A percentile compares a stretch with the other conserved stretches of the same genome.
Evolutionary conservation across 1,284 basidiomycete genomes (phyloP).

Genomic region (Tilletia caries): DNA sequence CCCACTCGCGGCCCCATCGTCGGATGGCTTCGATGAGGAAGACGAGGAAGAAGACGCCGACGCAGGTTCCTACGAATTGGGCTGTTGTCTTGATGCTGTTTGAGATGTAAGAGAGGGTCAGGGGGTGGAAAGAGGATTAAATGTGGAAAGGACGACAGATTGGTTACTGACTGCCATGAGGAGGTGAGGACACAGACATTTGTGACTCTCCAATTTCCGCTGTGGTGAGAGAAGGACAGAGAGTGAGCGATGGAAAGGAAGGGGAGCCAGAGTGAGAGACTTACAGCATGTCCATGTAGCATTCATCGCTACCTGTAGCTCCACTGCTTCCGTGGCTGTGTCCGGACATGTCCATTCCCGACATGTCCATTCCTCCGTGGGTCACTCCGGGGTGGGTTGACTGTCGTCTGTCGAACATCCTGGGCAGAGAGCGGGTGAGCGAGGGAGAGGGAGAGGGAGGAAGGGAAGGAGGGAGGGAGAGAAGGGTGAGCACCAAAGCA

Average conservation of each 20-base stretch:
- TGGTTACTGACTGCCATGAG: conserved; percentile 18
- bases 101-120: not conserved
- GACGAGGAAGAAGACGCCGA: conserved; percentile 25
- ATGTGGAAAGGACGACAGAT: not conserved
- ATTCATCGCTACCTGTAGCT: not conserved
- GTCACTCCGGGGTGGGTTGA: no score
- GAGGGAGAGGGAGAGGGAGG: not conserved
- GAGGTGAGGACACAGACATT: conserved; percentile 18
- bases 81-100: conserved; percentile 20
- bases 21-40: conserved; percentile 23
- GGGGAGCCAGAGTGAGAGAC: not conserved
- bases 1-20: conserved; percentile 25
- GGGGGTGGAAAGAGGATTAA: not conserved
- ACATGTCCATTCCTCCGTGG: conserved; percentile 4
- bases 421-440: not conserved
- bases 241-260: no score
- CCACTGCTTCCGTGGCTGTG: not conserved
- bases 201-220: conserved; percentile 18
- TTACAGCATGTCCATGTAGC: conserved; percentile 17
- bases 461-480: no score
- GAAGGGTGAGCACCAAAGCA: no score
- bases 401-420: not conserved
- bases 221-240: not conserved
- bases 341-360: not conserved
- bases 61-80: conserved; percentile 26